Evolutionary conservation across 345 rosid species (phyloP).

Genomic region (Populus euphratica): DNA sequence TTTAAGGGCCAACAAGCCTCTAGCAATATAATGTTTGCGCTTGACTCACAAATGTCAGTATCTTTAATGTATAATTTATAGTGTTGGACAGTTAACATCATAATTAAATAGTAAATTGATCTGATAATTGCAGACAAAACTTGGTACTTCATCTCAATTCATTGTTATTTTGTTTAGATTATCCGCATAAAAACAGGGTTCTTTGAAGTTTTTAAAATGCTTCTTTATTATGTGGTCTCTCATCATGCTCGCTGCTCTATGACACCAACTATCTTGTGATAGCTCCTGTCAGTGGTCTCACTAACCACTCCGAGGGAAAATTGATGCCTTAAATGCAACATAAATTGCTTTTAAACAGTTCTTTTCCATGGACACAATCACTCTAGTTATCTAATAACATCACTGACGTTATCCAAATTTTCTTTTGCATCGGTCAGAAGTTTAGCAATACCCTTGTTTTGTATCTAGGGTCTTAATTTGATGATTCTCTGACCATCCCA

Average conservation of each 20-base stretch:
- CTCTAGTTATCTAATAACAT: background rate
- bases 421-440: background rate
- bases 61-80: background rate
- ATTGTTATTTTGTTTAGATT: background rate
- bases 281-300: background rate
- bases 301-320: background rate
- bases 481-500: conserved; percentile 14
- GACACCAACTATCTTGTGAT: background rate
- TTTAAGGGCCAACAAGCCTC: background rate
- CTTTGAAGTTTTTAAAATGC: background rate
- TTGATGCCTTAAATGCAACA: background rate
- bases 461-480: background rate
- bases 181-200: background rate
- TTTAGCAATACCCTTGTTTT: background rate
- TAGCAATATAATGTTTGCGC: too few species aligned
- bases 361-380: background rate
- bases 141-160: background rate
- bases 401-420: background rate
- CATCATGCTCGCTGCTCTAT: background rate
- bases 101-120: background rate
- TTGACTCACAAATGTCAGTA: background rate
- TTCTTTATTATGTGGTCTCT: background rate
- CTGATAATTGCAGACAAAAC: background rate
- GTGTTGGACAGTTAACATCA: background rate
- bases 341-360: background rate